Evolutionary conservation across 78 protist species (phyloP), one percentile per base, ranked within the genome.

Genomic region (Dictyostelium firmibasis): DNA sequence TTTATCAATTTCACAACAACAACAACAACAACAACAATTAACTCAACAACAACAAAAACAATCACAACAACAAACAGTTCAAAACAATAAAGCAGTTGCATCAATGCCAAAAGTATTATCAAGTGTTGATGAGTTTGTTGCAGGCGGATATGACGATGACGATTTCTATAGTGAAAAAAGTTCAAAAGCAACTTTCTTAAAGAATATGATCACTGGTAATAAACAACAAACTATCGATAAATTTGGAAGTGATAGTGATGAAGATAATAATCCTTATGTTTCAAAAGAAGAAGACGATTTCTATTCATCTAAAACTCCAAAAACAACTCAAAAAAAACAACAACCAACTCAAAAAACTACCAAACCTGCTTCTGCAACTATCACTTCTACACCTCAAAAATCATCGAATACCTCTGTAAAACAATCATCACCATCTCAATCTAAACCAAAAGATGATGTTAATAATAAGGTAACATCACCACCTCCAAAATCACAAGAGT

Each of bases 231-330:
- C 41, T 3, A 41, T 5, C 23, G 93, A 87, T 16, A 78, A 11
- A 31, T 87, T 87, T 78, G 93, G 93, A 5, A 81, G 70, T 60
- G 93, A 87, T 79, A 18, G n/a, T 43, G 86, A 82, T 23, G 93
- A 87, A n/a, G 62, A 44, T 35, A 29, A 18, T 47, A 86, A 50
- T 64, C 93, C 69, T 20, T 78, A n/a, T 41, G 83, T 43, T 11
- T 69, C 36, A 78, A 57, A 82, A 43, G 50, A 57, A 25, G 75
- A 57, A 2, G 43, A 82, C 35, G 86, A 33, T 33, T 35, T 38
- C n/a, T 33, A 79, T 14, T 33, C 47, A 76, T 9, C 83, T 16
- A n/a, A 29, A 33, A n/a, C 29, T n/a, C 33, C 85, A 47, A 79
- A 10, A 27, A 57, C 31, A 27, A 10, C 64, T 10, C 70, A 44